phyloP scores from a whole-genome alignment of 306 rosid genomes.

The Cucumis sativus region Cucumber_9930_V3 NC_026656.2:19489501-19490000 shows the following conservation, averaged over 20 bases:
- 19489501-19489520: constrained; percentile 67
- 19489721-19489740: constrained; percentile 48
- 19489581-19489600: not conserved
- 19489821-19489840: constrained; percentile 44
- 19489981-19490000: constrained; percentile 57
- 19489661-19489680: constrained; percentile 65
- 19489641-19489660: constrained; percentile 73
- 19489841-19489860: constrained; percentile 55
- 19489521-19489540: constrained; percentile 52
- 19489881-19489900: constrained; percentile 60
- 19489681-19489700: constrained; percentile 73
- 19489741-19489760: constrained; percentile 65
- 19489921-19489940: constrained; percentile 44
- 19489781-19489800: constrained; percentile 58
- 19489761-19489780: constrained; percentile 47
- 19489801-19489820: constrained; percentile 77
- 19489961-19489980: constrained; percentile 46
- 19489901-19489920: constrained; percentile 46
- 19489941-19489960: constrained; percentile 55
- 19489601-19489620: constrained; percentile 18
- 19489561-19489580: constrained; percentile 69
- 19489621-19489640: constrained; percentile 46
- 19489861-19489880: constrained; percentile 61
- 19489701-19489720: constrained; percentile 45
- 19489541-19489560: constrained; percentile 49